A percentile compares a stretch with the other conserved stretches of the same genome.
Conservation (phyloP, 2,329 filamentous ascomycete genomes). For the Aspergillus sp. region DNA sequence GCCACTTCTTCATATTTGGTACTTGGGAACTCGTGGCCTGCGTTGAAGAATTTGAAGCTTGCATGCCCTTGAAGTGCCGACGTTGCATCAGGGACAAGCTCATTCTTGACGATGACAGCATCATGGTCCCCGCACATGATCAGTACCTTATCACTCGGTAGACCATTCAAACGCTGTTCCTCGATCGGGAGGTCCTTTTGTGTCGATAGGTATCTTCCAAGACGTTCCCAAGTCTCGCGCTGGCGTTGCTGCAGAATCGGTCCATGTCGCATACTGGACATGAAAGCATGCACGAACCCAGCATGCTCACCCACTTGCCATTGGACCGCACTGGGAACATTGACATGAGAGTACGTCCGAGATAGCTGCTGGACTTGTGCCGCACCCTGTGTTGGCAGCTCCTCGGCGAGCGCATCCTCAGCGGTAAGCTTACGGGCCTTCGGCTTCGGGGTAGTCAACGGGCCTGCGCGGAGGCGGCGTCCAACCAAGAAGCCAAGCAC, state of each 20-base stretch:
- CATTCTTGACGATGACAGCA: conserved; percentile 65
- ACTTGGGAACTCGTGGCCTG: conserved; percentile 71
- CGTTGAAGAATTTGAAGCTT: conserved; percentile 59
- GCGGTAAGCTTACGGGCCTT: conserved; percentile 39
- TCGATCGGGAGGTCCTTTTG: conserved; percentile 37
- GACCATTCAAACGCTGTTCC: conserved; percentile 32
- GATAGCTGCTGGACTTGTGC: conserved; percentile 54
- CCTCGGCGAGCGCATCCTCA: conserved; percentile 46
- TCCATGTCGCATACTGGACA: conserved; percentile 69
- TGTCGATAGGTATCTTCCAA: conserved; percentile 54
- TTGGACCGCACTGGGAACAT: conserved; percentile 62
- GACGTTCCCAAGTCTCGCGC: conserved; percentile 61
- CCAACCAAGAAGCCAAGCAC: conserved; percentile 57
- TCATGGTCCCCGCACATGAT: conserved; percentile 69
- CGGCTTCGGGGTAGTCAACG: conserved; percentile 36
- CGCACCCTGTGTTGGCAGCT: conserved; percentile 37
- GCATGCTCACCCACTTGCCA: conserved; percentile 70
- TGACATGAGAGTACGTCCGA: conserved; percentile 53
- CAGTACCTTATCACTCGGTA: conserved; percentile 56
- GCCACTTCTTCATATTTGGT: conserved; percentile 62
- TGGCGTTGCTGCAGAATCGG: conserved; percentile 64
- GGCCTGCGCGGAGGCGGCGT: conserved; percentile 51
- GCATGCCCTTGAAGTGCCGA: conserved; percentile 61
- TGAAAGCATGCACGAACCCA: conserved; percentile 70
- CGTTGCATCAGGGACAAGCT: conserved; percentile 64